Evolutionary conservation across 306 rosid species (phyloP).

Genomic region (Urtica urens): DNA sequence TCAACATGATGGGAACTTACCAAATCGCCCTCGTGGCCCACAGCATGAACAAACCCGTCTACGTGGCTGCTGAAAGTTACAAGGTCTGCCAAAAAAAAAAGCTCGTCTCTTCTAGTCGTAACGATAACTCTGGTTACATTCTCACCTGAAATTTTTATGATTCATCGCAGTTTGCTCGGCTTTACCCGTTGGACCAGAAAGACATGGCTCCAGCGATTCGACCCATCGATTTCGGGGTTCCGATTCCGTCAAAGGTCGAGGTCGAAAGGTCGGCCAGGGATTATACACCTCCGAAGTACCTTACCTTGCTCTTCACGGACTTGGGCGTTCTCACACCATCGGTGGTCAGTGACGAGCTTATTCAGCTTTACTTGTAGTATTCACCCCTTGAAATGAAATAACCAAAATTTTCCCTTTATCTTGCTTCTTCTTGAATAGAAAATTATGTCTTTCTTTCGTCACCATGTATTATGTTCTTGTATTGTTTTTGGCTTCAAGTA

Average conservation of each 20-base stretch:
- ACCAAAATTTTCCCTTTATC: background rate
- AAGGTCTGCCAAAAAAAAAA: conserved; percentile 35
- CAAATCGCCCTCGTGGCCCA: conserved; percentile 87
- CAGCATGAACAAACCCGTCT: conserved; percentile 81
- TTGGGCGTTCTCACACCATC: conserved; percentile 93
- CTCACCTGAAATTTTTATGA: too few relatives aligned
- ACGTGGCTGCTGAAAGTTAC: conserved; percentile 97
- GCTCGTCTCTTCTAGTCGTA: background rate
- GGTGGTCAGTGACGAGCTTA: conserved; percentile 93
- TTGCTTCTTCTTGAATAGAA: background rate
- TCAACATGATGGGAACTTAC: conserved; percentile 95
- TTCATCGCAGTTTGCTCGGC: conserved; percentile 86
- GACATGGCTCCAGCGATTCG: conserved; percentile 87
- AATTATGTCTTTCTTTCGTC: too few relatives aligned
- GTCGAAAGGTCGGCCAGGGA: conserved; percentile 90
- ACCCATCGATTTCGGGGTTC: conserved; percentile 82
- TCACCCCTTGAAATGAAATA: too few relatives aligned
- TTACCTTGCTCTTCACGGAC: conserved; percentile 84
- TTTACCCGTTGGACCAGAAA: conserved; percentile 89
- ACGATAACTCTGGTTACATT: too few relatives aligned
- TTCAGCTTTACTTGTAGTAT: conserved; percentile 74
- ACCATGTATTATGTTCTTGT: too few relatives aligned
- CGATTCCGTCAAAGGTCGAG: conserved; percentile 90
- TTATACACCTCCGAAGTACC: conserved; percentile 94
- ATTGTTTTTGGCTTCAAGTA: background rate